Percentiles rank a stretch among this genome's conserved stretches.
Conservation (phyloP, 2,329 filamentous ascomycete genomes). For the Clonostachys byssicola region DNA sequence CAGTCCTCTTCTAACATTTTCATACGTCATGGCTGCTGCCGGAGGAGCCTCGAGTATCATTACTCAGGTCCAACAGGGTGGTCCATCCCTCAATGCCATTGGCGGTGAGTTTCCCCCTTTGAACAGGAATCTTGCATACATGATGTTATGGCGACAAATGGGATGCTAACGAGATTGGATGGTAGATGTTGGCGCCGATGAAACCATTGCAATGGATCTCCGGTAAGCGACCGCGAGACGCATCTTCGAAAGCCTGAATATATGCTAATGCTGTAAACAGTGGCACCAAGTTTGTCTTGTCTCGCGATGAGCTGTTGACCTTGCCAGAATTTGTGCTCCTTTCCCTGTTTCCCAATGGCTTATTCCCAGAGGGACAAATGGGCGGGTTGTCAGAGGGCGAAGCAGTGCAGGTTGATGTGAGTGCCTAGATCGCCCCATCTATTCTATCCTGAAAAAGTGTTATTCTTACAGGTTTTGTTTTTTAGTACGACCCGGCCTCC, state of each 20-base stretch:
- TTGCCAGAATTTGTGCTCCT: conserved; percentile 95
- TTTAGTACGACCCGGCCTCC: conserved; percentile 89
- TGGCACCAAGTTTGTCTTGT: conserved; percentile 89
- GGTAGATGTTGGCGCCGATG: conserved; percentile 77
- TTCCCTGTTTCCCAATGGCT: conserved; percentile 97
- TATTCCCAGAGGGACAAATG: conserved; percentile 95
- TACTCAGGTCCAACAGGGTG: conserved; percentile 95
- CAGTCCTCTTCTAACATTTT: conserved; percentile 87
- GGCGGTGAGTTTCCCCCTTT: conserved; percentile 57
- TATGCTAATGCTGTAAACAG: conserved; percentile 41
- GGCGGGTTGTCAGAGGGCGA: conserved; percentile 89
- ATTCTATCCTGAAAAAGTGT: neutral
- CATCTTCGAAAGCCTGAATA: neutral
- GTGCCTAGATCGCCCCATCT: conserved; percentile 27
- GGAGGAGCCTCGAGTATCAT: conserved; percentile 98
- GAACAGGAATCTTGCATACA: neutral
- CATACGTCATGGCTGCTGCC: conserved; percentile 96
- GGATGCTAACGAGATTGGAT: too few relatives aligned
- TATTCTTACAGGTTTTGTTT: conserved; percentile 14
- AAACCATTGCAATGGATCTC: conserved; percentile 91
- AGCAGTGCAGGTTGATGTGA: conserved; percentile 94
- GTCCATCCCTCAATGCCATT: conserved; percentile 82
- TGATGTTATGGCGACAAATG: neutral
- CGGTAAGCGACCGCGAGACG: conserved; percentile 54
- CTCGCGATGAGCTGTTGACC: conserved; percentile 89